Conservation (phyloP, 768 basidiomycete genomes). For the Suillus ampliporus region DNA sequence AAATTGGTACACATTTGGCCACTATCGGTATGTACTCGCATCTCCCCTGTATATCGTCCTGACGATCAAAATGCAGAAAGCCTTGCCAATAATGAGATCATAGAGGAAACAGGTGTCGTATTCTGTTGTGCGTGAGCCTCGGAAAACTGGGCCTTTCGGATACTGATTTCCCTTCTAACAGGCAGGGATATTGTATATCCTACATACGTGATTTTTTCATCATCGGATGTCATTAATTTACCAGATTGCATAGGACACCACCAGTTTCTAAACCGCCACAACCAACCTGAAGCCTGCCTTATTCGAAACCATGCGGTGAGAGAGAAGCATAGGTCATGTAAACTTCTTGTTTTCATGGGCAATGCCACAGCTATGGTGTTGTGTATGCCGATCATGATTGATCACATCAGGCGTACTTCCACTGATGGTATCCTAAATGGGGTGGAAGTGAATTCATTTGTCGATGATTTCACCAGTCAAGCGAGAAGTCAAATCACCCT, state of each 20-base stretch:
- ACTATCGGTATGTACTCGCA: background rate
- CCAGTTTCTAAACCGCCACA: background rate
- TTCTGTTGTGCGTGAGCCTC: background rate
- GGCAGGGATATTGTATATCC: slow-evolving; percentile 3
- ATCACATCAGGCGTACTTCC: background rate
- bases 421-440: slow-evolving; percentile 1
- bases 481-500: background rate
- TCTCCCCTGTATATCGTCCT: background rate
- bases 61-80: background rate
- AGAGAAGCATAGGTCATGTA: background rate
- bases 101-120: background rate
- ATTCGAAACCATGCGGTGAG: background rate
- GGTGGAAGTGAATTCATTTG: background rate
- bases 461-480: slow-evolving; percentile 3
- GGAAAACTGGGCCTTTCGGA: no score
- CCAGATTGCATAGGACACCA: background rate
- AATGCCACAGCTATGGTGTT: background rate
- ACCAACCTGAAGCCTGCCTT: background rate
- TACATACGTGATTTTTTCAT: background rate
- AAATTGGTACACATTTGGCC: background rate
- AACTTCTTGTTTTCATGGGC: background rate
- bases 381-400: background rate
- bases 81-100: background rate
- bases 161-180: background rate
- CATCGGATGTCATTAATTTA: background rate